A percentile compares a stretch with the other conserved stretches of the same genome.
Conservation (phyloP, 306 rosid genomes). For the Fragaria iinumae region DNA sequence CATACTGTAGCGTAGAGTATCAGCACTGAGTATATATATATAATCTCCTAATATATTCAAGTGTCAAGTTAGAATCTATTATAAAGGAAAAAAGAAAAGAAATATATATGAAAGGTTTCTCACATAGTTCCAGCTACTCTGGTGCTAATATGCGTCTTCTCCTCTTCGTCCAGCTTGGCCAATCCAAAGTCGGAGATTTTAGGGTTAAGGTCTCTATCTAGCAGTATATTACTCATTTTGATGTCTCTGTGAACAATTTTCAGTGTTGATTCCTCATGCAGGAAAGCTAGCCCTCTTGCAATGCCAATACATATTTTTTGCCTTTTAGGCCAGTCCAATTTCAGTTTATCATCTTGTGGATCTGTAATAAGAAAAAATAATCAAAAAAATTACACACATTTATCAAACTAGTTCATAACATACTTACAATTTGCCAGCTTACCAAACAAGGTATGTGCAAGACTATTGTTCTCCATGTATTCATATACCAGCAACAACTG, state of each 20-base stretch:
- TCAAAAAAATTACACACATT: not conserved
- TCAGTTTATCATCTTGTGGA: not conserved
- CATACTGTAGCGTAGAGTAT: not conserved
- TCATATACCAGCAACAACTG: slow-evolving; percentile 41
- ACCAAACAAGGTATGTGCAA: slow-evolving; percentile 22
- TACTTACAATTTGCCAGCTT: not conserved
- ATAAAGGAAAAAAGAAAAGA: too few species aligned
- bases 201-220: slow-evolving; percentile 52
- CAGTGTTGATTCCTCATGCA: slow-evolving; percentile 59
- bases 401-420: not conserved
- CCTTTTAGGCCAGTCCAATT: slow-evolving; percentile 6
- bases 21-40: not conserved
- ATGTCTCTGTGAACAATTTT: slow-evolving; percentile 70
- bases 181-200: slow-evolving; percentile 74
- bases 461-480: slow-evolving; percentile 49
- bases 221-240: slow-evolving; percentile 52
- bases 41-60: too few species aligned
- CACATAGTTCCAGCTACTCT: slow-evolving; percentile 20
- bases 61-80: not conserved
- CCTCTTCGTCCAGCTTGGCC: slow-evolving; percentile 60
- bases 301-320: slow-evolving; percentile 54
- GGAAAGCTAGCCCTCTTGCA: slow-evolving; percentile 60
- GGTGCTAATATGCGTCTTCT: slow-evolving; percentile 26
- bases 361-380: not conserved
- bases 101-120: not conserved